phyloP scores from a whole-genome alignment of 352 stramenopile genomes.

The Globisporangium cederbergense region DNA sequence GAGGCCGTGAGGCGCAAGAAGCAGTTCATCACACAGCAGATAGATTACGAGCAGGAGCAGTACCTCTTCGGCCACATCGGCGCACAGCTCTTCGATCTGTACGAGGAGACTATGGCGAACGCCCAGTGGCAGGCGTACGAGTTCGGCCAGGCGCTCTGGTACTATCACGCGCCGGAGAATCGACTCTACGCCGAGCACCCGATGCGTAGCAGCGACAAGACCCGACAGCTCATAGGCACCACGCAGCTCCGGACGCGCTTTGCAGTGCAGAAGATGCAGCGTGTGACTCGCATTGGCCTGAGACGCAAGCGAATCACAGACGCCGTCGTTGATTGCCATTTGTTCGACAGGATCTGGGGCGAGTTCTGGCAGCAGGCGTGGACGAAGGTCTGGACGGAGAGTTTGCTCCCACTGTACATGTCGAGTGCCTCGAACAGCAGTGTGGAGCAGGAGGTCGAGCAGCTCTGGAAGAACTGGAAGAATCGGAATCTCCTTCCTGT shows the following conservation, averaged over 20 bases:
- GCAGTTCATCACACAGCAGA: slow-evolving; percentile 56
- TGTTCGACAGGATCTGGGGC: slow-evolving; percentile 23
- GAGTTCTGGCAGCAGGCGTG: slow-evolving; percentile 15
- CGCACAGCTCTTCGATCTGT: slow-evolving; percentile 31
- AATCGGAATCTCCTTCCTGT: not conserved
- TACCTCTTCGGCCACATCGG: slow-evolving; percentile 49
- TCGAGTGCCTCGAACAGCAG: not conserved
- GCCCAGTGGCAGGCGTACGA: slow-evolving; percentile 63
- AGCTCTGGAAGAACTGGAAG: slow-evolving; percentile 15
- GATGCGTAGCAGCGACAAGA: slow-evolving; percentile 42
- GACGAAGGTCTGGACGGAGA: slow-evolving; percentile 13
- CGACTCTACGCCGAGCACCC: slow-evolving; percentile 52
- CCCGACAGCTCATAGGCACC: slow-evolving; percentile 35
- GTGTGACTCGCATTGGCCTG: slow-evolving; percentile 20
- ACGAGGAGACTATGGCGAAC: slow-evolving; percentile 45
- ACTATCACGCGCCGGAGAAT: slow-evolving; percentile 37
- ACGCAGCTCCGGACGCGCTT: slow-evolving; percentile 38
- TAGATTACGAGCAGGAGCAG: slow-evolving; percentile 54
- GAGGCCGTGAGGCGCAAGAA: slow-evolving; percentile 40
- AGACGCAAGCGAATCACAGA: slow-evolving; percentile 15
- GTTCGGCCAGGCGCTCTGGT: slow-evolving; percentile 60
- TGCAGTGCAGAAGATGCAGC: slow-evolving; percentile 37
- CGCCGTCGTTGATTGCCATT: slow-evolving; percentile 3
- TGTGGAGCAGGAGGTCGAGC: slow-evolving; percentile 16
- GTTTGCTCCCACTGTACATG: not conserved